Percentiles rank a stretch among this genome's conserved stretches.
Conservation (phyloP, 148 eudicot species). For the Cornus controversa region DNA sequence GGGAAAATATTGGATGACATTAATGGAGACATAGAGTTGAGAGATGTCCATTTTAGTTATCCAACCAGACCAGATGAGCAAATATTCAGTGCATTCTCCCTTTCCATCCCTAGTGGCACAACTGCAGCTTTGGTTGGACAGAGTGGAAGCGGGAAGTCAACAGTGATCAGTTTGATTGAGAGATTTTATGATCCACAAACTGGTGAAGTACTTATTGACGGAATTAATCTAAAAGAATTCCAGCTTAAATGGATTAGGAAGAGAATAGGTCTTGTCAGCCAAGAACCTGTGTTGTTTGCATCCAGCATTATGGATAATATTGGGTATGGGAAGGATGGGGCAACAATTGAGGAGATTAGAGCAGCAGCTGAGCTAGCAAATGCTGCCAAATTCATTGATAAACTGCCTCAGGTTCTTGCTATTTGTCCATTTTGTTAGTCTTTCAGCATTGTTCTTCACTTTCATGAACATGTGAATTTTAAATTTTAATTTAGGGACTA, state of each 20-base stretch:
- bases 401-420: slow-evolving; percentile 53
- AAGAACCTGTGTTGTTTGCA: slow-evolving; percentile 71
- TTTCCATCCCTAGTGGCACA: slow-evolving; percentile 52
- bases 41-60: slow-evolving; percentile 54
- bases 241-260: slow-evolving; percentile 68
- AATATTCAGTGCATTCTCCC: slow-evolving; percentile 53
- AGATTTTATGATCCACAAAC: slow-evolving; percentile 70
- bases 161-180: slow-evolving; percentile 64
- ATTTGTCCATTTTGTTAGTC: background rate
- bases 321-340: slow-evolving; percentile 60
- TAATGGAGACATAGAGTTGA: slow-evolving; percentile 56
- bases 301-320: slow-evolving; percentile 63
- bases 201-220: slow-evolving; percentile 70
- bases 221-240: slow-evolving; percentile 50
- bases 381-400: slow-evolving; percentile 59
- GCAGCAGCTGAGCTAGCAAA: slow-evolving; percentile 68
- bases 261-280: slow-evolving; percentile 70
- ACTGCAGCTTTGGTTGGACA: slow-evolving; percentile 72
- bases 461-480: background rate
- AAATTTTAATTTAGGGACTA: slow-evolving; percentile 43
- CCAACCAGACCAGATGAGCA: slow-evolving; percentile 63
- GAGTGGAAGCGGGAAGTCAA: slow-evolving; percentile 78
- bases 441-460: background rate
- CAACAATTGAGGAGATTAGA: slow-evolving; percentile 52
- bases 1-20: slow-evolving; percentile 59